Conservation (phyloP, 345 rosid genomes). For the Dipteronia sinensis region DNA sequence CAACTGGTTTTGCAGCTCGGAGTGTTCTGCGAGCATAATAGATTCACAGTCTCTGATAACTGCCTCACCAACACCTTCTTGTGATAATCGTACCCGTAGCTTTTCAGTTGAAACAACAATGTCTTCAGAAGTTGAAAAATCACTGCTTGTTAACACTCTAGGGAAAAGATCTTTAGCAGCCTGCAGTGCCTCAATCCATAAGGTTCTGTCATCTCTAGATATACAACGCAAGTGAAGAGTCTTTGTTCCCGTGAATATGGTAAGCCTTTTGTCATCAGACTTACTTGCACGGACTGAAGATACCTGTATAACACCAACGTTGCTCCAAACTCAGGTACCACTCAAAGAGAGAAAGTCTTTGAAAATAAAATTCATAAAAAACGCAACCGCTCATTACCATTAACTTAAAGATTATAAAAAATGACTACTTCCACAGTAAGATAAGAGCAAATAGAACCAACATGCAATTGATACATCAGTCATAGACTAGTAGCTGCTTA, state of each 20-base stretch:
- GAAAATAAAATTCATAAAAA: background rate
- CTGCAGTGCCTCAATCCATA: conserved; percentile 85
- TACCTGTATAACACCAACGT: conserved; percentile 65
- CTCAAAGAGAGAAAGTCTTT: conserved; percentile 6
- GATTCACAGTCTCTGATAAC: conserved; percentile 84
- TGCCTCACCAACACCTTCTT: conserved; percentile 75
- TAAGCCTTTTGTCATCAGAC: conserved; percentile 95
- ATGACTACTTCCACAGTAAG: background rate
- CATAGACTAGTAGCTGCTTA: background rate
- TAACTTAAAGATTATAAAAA: conserved; percentile 4
- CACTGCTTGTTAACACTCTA: conserved; percentile 57
- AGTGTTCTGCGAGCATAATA: conserved; percentile 77
- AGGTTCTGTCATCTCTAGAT: conserved; percentile 74
- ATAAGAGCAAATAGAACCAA: background rate
- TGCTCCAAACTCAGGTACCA: conserved; percentile 20
- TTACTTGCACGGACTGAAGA: conserved; percentile 93
- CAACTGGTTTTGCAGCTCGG: conserved; percentile 72
- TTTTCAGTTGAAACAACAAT: conserved; percentile 82
- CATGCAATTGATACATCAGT: background rate
- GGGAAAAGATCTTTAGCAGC: conserved; percentile 90
- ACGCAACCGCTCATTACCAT: background rate
- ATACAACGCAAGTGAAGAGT: conserved; percentile 89
- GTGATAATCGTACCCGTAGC: conserved; percentile 67
- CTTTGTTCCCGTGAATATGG: conserved; percentile 93
- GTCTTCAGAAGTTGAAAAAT: conserved; percentile 70